Percentiles rank a stretch among this genome's conserved stretches.
Conservation (phyloP, 1,139 yeast genomes). For the Meyerozyma sp. region DNA sequence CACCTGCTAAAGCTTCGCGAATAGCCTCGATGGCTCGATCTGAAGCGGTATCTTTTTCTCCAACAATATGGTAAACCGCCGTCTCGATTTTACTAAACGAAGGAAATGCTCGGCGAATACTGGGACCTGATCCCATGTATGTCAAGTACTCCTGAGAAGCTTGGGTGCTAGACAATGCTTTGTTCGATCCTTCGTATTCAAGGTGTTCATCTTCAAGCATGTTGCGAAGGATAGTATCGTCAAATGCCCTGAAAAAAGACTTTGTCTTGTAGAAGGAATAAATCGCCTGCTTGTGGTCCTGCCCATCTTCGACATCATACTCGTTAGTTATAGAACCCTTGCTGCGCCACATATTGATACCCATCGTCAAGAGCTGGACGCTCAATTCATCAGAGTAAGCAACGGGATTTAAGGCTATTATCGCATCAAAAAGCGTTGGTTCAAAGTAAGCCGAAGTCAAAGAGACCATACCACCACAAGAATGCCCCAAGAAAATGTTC, state of each 20-base stretch:
- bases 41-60: slow-evolving; percentile 7
- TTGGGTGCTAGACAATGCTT: slow-evolving; percentile 6
- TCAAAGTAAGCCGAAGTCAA: slow-evolving; percentile 4
- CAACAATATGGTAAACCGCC: slow-evolving; percentile 9
- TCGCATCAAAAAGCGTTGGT: slow-evolving; percentile 4
- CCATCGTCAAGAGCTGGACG: slow-evolving; percentile 1
- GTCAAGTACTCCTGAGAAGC: slow-evolving; percentile 4
- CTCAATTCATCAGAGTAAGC: slow-evolving; percentile 1
- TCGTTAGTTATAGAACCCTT: slow-evolving; percentile 23
- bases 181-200: slow-evolving; percentile 4
- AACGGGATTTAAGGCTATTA: slow-evolving; percentile 8
- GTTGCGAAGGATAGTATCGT: slow-evolving; percentile 2
- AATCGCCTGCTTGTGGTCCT: slow-evolving; percentile 34
- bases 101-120: background rate
- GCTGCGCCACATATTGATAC: slow-evolving; percentile 6
- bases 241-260: background rate
- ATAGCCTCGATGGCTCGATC: slow-evolving; percentile 9
- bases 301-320: slow-evolving; percentile 36
- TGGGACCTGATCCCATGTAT: slow-evolving; percentile 2
- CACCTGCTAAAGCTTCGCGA: slow-evolving; percentile 18
- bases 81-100: slow-evolving; percentile 5
- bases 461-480: slow-evolving; percentile 7
- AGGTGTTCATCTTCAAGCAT: slow-evolving; percentile 3
- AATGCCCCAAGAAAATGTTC: slow-evolving; percentile 9
- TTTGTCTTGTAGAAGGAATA: slow-evolving; percentile 38